Base-by-base conservation (phyloP, 345 rosid genomes). In the Sisymbrium irio region DNA sequence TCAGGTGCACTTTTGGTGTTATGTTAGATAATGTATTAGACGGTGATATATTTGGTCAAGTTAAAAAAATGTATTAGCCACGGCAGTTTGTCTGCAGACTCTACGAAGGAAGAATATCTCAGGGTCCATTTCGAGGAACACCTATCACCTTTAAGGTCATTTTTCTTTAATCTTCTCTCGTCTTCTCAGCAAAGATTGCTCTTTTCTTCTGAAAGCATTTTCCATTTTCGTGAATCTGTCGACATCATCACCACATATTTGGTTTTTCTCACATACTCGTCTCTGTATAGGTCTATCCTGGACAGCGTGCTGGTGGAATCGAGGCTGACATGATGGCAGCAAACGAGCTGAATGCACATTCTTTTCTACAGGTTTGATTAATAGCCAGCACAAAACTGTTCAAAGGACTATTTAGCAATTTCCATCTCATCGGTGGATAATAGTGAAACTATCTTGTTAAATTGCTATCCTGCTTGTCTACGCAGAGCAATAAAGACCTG, bases 261-360 rank as follows among this genome's bases (percentile, higher is more conserved):
- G 25, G 0, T 65, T 57, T 35, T 14, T 41, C 59, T 55, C 46
- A 55, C 40, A 57, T 42, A 13, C 46, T 39, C 9, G 10, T 73
- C 55, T 69, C 42, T 28, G 42, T 86, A 65, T 75, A 93, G 98
- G 98, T 93, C 59, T 94, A 91, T 82, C 98, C 98, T 0, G 97
- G 98, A 77, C 50, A 79, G 75, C 81, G 97, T 67, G 85, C 90
- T 80, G 96, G 80, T 67, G 95, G 93, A 36, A 51, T 77, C 73
- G 98, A 94, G 83, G 91, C 96, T 27, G 98, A 94, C 82, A 84
- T 86, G 96, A 89, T 94, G 98, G 98, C 97, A 57, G 96, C 97
- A 76, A 94, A 88, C 76, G 98, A 94, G 81, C 86, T 94, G 51
- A 88, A 84, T 81, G 78, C 89, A 22, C 98, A 91, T 86, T 73